Base-by-base conservation (phyloP, 2,329 filamentous ascomycete genomes). In the Aspergillus sp. region DNA sequence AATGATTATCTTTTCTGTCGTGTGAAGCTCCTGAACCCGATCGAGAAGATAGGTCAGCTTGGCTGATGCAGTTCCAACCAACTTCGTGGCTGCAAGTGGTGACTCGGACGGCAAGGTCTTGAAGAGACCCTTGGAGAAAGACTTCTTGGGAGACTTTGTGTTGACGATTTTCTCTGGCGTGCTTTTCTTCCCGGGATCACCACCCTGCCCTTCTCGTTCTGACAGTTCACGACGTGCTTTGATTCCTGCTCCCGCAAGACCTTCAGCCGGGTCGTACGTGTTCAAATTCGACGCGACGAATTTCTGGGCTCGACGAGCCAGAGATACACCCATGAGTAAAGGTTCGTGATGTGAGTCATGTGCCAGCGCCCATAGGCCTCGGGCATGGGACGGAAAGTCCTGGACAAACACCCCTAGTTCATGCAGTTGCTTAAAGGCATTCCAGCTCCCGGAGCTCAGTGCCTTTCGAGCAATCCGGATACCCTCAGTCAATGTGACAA, bases 11-110 rank as follows among this genome's bases (percentile, higher is more conserved):
- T 96, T 95, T 57, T 95, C 90, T 0, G 77, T 68, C 1, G 74
- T 65, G 42, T 93, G 81, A 48, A 90, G 74, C 41, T 77, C 72
- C 5, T 83, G 65, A 9, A 96, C 82, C 29, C 80, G 76, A 42
- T 90, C 85, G 12, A 95, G 70, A 5, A 96, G 72, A 57, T 96
- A 95, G 3, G 86, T 90, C 3, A 96, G 73, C 64, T 97, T 97
- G 0, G 87, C 82, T 0, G 90, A 96, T 0, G 83, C 81, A 0
- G 90, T 95, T 4, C 88, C 89, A n/a, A 86, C 69, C 13, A 95
- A 73, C 42, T 68, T 77, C 0, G 85, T 80, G 30, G 72, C 64
- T 7, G 75, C 70, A 11, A 93, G 71, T 1, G 81, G 73, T 0
- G 77, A 80, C 1, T 73, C 52, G 2, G 52, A 29, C 1, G 64